Conservation (phyloP, 1,139 yeast species). For the Hansenula lynferdii region DNA sequence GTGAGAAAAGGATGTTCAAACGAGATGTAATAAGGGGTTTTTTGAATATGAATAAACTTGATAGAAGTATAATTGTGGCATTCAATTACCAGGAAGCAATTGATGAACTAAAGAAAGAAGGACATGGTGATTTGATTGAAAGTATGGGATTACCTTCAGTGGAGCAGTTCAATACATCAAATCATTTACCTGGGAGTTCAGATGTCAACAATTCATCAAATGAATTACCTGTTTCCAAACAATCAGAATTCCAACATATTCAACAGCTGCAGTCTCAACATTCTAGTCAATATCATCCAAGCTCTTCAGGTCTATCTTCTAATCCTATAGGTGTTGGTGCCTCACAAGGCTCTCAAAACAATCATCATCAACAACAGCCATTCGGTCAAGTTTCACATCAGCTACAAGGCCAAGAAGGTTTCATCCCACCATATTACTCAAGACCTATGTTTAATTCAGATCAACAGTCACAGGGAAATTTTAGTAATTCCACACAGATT, state of each 20-base stretch:
- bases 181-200: not conserved
- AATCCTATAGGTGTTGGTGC: too few relatives aligned
- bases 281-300: not conserved
- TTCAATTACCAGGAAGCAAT: slow-evolving; percentile 23
- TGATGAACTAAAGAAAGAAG: slow-evolving; percentile 13
- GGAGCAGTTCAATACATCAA: slow-evolving; percentile 4
- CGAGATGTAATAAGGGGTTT: slow-evolving; percentile 48
- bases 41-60: slow-evolving; percentile 28
- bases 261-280: slow-evolving; percentile 1
- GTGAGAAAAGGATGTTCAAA: slow-evolving; percentile 45
- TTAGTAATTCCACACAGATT: too few relatives aligned
- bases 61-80: slow-evolving; percentile 27
- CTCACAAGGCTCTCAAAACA: not conserved
- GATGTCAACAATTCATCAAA: not conserved
- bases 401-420: too few relatives aligned
- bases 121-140: slow-evolving; percentile 8
- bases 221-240: not conserved
- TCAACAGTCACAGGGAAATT: too few relatives aligned
- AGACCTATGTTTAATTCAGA: too few relatives aligned
- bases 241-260: not conserved
- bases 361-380: not conserved
- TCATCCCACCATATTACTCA: too few relatives aligned
- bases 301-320: too few relatives aligned
- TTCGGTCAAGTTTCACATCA: too few relatives aligned
- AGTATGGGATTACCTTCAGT: slow-evolving; percentile 11